Evolutionary conservation across 441 rosid species (phyloP), one percentile per base, ranked within the genome.

Genomic region (Populus hybrid): DNA sequence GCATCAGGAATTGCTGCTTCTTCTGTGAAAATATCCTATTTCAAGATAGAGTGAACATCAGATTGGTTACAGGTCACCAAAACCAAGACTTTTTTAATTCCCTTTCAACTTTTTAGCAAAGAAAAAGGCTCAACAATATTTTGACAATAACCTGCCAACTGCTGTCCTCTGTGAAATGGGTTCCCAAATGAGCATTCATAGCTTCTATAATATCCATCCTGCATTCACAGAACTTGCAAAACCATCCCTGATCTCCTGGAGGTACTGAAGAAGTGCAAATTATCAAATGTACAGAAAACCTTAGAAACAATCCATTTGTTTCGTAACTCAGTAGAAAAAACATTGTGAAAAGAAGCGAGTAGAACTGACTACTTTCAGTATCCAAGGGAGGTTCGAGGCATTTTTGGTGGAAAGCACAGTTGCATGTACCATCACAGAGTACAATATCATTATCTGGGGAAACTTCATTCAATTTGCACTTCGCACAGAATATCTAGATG

Each of bases 181-280:
- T 90, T 73, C 98, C 99, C n/a, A 93, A 87, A 82, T 93, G 99
- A 10, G 96, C 99, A 92, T 94, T 96, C 88, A 92, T 92, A 35
- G 94, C 82, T 73, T 93, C 99, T 68, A 96, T 87, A 77, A 96
- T 93, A 80, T 89, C 98, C 86, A 94, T 94, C 86, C 96, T 91
- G 81, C 95, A 91, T 61, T 89, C 97, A 85, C 99, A 96, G 77
- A 85, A 85, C 82, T 89, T 89, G 89, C 99, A 96, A 83, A 90
- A 94, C 98, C 99, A 96, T 82, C 99, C 97, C 79, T 93, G 96
- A 78, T 93, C 99, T 82, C 95, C 98, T 35, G 96, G 97, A 78
- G 99, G 99, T 75, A 96, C 99, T 96, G 90, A 82, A 85, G 71
- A 82, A 96, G 98, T 93, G 90, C 83, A 85, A 70, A 83, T 76